Conservation (phyloP, 1,284 basidiomycete species). For the Leccinum brunneo-olivaceum region DNA sequence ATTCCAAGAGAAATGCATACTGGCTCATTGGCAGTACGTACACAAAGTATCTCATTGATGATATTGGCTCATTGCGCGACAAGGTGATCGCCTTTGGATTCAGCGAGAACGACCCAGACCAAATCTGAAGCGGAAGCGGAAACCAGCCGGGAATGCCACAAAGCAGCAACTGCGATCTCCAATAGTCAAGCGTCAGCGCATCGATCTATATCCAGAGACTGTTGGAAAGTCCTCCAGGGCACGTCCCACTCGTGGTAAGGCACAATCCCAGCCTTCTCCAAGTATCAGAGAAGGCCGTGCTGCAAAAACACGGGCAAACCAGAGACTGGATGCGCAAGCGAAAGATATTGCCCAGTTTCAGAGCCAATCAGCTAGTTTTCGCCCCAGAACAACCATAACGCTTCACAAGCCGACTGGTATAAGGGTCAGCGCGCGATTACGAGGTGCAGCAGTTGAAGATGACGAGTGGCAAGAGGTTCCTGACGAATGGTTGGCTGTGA, state of each 20-base stretch:
- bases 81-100: conserved; percentile 81
- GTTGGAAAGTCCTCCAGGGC: conserved; percentile 12
- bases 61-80: conserved; percentile 4
- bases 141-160: conserved; percentile 16
- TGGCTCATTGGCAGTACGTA: conserved; percentile 77
- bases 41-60: conserved; percentile 4
- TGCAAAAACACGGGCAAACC: conserved; percentile 65
- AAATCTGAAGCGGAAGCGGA: conserved; percentile 54
- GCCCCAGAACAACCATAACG: conserved; percentile 11
- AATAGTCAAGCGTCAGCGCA: conserved; percentile 22
- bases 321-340: conserved; percentile 60
- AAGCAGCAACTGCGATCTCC: conserved; percentile 19
- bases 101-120: conserved; percentile 62
- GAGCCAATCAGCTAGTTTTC: conserved; percentile 36
- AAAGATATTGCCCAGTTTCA: conserved; percentile 60
- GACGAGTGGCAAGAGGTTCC: conserved; percentile 76
- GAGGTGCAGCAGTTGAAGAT: conserved; percentile 43
- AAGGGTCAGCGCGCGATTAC: conserved; percentile 58
- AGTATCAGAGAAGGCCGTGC: conserved; percentile 43
- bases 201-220: background rate
- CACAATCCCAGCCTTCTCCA: conserved; percentile 14
- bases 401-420: conserved; percentile 45
- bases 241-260: conserved; percentile 12
- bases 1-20: conserved; percentile 76
- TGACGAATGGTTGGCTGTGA: conserved; percentile 59